Evolutionary conservation across 768 basidiomycete genomes (phyloP).

Genomic region (Nidularia sp.): DNA sequence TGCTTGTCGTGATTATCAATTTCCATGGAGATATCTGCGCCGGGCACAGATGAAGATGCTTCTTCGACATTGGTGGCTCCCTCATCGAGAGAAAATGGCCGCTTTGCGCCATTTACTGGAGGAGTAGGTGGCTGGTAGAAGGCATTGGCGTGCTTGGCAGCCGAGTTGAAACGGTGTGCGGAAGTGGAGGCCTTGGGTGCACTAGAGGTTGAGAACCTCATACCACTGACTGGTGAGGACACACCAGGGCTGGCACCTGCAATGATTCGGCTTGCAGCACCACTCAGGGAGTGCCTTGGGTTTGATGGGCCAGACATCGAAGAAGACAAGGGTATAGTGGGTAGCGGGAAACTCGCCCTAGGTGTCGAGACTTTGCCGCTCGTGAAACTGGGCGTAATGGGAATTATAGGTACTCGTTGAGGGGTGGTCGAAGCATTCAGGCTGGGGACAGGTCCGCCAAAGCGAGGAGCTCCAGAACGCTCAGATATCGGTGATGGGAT

Average conservation of each 20-base stretch:
- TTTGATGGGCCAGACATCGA: slow-evolving; percentile 15
- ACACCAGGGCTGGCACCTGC: slow-evolving; percentile 13
- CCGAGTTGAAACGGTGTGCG: slow-evolving; percentile 36
- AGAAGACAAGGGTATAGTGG: slow-evolving; percentile 6
- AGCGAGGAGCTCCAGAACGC: slow-evolving; percentile 28
- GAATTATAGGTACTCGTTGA: slow-evolving; percentile 13
- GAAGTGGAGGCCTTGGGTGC: slow-evolving; percentile 12
- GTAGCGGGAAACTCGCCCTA: slow-evolving; percentile 21
- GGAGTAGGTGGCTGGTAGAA: slow-evolving; percentile 55
- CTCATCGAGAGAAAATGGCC: slow-evolving; percentile 14
- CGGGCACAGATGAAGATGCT: slow-evolving; percentile 2
- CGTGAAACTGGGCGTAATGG: slow-evolving; percentile 9
- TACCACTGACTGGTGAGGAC: slow-evolving; percentile 23
- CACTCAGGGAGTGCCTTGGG: slow-evolving; percentile 17
- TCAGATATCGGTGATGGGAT: slow-evolving; percentile 15
- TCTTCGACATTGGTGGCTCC: not conserved
- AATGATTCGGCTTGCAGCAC: slow-evolving; percentile 17
- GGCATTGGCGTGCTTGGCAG: slow-evolving; percentile 56
- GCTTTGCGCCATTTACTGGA: slow-evolving; percentile 27
- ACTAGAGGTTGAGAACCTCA: slow-evolving; percentile 15
- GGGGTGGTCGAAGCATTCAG: slow-evolving; percentile 13
- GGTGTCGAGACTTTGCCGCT: slow-evolving; percentile 15
- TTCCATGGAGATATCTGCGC: slow-evolving; percentile 13
- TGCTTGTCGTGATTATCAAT: slow-evolving; percentile 14
- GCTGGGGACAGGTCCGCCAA: slow-evolving; percentile 23